Percentiles rank a stretch among this genome's conserved stretches.
Conservation (phyloP, 2,329 filamentous ascomycete species). For the Apiospora pterosperma region DNA sequence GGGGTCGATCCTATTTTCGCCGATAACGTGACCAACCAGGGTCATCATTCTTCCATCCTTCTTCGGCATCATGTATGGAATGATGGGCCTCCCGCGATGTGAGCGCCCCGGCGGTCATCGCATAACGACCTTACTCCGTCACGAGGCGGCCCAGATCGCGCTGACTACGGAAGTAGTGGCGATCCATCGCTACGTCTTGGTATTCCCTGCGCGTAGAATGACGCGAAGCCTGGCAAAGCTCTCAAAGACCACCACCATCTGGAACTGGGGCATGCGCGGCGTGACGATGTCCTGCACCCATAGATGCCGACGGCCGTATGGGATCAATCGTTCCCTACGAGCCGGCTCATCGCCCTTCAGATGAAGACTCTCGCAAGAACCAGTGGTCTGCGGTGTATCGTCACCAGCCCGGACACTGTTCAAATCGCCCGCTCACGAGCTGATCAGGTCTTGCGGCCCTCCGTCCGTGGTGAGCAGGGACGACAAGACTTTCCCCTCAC, state of each 20-base stretch:
- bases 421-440: background rate
- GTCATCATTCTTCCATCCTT: too few relatives aligned
- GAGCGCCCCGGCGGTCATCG: too few relatives aligned
- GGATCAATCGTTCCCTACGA: background rate
- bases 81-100: too few relatives aligned
- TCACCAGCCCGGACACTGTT: background rate
- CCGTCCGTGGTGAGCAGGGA: background rate
- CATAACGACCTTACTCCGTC: too few relatives aligned
- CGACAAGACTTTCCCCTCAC: too few relatives aligned
- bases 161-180: too few relatives aligned
- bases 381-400: background rate
- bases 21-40: too few relatives aligned
- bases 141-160: background rate
- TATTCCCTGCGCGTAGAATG: background rate
- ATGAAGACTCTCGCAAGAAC: too few relatives aligned
- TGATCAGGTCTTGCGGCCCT: background rate
- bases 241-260: background rate
- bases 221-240: background rate
- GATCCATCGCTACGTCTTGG: too few relatives aligned
- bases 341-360: too few relatives aligned
- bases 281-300: background rate
- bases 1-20: too few relatives aligned
- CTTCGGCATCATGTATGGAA: too few relatives aligned
- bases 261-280: background rate
- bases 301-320: background rate